Conservation (phyloP, 2,329 filamentous ascomycete genomes). For the Dactylonectria estremocensis region DNA sequence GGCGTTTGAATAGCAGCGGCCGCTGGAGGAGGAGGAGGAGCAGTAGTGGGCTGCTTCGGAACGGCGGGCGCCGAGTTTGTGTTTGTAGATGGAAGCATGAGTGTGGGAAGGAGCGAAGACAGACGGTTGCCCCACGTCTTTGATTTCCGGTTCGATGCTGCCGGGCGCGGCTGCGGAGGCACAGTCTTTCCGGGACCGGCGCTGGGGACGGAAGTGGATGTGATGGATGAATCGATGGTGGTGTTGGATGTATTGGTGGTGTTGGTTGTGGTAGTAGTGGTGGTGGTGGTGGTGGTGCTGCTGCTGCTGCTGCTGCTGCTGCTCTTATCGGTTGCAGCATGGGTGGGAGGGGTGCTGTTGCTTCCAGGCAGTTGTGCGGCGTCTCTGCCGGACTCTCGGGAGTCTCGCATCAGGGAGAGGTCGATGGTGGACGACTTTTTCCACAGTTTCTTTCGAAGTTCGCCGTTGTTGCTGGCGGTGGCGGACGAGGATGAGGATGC, state of each 20-base stretch:
- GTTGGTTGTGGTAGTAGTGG: slow-evolving; percentile 22
- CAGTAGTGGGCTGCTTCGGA: slow-evolving; percentile 40
- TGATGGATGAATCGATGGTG: background rate
- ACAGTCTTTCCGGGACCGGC: slow-evolving; percentile 36
- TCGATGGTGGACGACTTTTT: slow-evolving; percentile 46
- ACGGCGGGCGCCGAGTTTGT: slow-evolving; percentile 48
- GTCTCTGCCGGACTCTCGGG: slow-evolving; percentile 29
- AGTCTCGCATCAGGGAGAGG: slow-evolving; percentile 40
- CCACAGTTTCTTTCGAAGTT: slow-evolving; percentile 43
- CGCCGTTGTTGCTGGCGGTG: slow-evolving; percentile 16
- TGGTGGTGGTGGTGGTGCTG: slow-evolving; percentile 9
- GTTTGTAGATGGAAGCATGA: slow-evolving; percentile 51
- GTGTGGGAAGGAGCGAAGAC: slow-evolving; percentile 56
- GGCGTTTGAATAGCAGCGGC: slow-evolving; percentile 30
- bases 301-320: slow-evolving; percentile 15
- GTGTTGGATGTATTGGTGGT: slow-evolving; percentile 21
- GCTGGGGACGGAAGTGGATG: background rate
- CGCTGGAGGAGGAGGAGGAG: slow-evolving; percentile 43
- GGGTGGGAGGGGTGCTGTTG: slow-evolving; percentile 22
- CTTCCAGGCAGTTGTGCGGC: slow-evolving; percentile 38
- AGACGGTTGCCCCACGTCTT: slow-evolving; percentile 56
- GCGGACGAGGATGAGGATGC: slow-evolving; percentile 30
- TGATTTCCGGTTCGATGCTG: slow-evolving; percentile 49
- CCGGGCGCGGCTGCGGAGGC: slow-evolving; percentile 38
- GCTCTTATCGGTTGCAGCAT: slow-evolving; percentile 4